phyloP scores from a whole-genome alignment of 176 grass and related monocot genomes.

The Carex scoparia region DNA sequence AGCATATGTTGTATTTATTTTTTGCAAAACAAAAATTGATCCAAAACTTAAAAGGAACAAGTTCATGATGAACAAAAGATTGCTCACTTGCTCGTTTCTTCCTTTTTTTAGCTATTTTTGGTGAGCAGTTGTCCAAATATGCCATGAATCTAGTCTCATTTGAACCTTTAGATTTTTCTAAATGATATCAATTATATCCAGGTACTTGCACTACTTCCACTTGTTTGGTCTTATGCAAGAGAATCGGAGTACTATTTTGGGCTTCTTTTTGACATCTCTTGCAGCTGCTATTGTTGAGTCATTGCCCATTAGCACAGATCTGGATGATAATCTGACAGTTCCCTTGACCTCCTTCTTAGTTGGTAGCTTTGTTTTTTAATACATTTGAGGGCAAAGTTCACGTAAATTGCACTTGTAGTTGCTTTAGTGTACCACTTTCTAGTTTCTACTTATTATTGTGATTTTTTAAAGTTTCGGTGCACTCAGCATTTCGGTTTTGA shows the following conservation, averaged over 20 bases:
- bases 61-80: neutral
- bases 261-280: conserved; percentile 49
- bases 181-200: conserved; percentile 21
- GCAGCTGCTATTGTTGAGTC: conserved; percentile 54
- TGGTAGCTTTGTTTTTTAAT: conserved; percentile 41
- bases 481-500: neutral
- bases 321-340: conserved; percentile 87
- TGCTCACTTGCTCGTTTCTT: neutral
- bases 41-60: neutral
- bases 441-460: neutral
- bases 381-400: neutral
- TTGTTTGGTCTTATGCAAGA: conserved; percentile 54
- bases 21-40: neutral
- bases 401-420: neutral
- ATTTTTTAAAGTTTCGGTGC: neutral
- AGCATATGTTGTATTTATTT: neutral
- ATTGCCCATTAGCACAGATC: conserved; percentile 53
- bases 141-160: neutral
- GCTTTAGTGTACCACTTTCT: neutral
- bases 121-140: neutral
- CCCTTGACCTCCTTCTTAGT: conserved; percentile 40
- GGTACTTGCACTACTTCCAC: conserved; percentile 76
- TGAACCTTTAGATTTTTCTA: neutral
- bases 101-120: neutral
- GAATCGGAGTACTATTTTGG: conserved; percentile 42